phyloP scores from a whole-genome alignment of 1,284 basidiomycete genomes.

The Neolentinus lepideus region DNA sequence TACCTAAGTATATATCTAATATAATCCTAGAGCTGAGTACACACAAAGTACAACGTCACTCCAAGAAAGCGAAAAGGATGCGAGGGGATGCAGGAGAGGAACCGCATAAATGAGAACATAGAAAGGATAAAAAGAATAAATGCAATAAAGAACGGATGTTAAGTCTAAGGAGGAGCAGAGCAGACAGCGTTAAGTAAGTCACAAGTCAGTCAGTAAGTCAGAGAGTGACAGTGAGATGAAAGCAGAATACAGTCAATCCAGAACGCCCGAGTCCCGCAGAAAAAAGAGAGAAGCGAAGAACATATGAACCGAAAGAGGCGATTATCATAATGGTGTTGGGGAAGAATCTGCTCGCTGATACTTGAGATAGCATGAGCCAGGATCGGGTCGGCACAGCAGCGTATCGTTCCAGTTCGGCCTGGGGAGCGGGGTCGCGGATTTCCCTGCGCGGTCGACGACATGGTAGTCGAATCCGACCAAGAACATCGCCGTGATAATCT shows the following conservation, averaged over 20 bases:
- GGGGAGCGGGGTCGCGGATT: conserved; percentile 35
- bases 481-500: conserved; percentile 58
- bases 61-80: neutral
- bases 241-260: conserved; percentile 30
- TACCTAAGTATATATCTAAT: neutral
- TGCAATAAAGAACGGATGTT: neutral
- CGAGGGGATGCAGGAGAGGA: neutral
- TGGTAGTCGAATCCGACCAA: conserved; percentile 51
- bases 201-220: conserved; percentile 14
- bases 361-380: conserved; percentile 43
- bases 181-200: neutral
- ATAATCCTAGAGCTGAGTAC: neutral
- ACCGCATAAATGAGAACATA: neutral
- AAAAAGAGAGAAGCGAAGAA: neutral
- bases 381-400: conserved; percentile 52
- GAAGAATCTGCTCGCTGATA: conserved; percentile 31
- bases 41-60: neutral
- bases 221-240: conserved; percentile 49
- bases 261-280: conserved; percentile 2
- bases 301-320: neutral
- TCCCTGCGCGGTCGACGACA: conserved; percentile 44
- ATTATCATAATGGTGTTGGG: conserved; percentile 8
- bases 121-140: neutral
- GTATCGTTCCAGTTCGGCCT: conserved; percentile 72
- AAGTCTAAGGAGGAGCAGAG: neutral